These are phyloP conservation scores for Pseudonitzschia multistriata DNA, from an alignment of 108 stramenopile genomes.

Conservation along the genomic window DNA sequence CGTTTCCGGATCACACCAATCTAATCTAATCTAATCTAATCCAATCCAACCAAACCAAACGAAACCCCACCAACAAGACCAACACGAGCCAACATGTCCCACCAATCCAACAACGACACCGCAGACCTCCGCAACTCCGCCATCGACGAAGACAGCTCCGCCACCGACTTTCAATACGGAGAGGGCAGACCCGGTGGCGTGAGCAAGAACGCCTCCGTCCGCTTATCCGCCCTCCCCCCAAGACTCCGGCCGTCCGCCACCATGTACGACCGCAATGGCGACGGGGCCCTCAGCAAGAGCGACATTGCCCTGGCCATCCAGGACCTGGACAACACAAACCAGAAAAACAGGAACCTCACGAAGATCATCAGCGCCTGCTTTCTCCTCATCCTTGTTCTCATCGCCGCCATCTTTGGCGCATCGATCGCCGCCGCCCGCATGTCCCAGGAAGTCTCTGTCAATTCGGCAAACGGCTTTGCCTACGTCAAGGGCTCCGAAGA, in stretches of 20 bases:
- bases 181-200: neutral
- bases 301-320: neutral
- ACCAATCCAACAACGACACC: neutral
- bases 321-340: neutral
- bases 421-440: constrained; percentile 1
- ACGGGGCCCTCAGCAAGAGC: neutral
- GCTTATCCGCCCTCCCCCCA: neutral
- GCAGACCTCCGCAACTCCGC: neutral
- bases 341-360: neutral
- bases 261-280: neutral
- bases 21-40: no score
- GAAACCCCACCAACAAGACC: no score
- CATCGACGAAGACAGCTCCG: neutral
- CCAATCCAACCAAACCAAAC: no score
- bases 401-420: neutral
- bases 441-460: neutral
- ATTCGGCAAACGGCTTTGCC: neutral
- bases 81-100: neutral
- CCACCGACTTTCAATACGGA: neutral
- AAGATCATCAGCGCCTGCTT: neutral
- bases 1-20: no score
- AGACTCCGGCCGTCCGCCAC: neutral
- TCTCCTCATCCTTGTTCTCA: neutral
- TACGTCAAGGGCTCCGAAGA: neutral
- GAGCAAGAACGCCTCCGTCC: neutral